These are phyloP conservation scores for Millerago galiae DNA, from an alignment of 805 yeast species.

Conservation along the genomic window DNA sequence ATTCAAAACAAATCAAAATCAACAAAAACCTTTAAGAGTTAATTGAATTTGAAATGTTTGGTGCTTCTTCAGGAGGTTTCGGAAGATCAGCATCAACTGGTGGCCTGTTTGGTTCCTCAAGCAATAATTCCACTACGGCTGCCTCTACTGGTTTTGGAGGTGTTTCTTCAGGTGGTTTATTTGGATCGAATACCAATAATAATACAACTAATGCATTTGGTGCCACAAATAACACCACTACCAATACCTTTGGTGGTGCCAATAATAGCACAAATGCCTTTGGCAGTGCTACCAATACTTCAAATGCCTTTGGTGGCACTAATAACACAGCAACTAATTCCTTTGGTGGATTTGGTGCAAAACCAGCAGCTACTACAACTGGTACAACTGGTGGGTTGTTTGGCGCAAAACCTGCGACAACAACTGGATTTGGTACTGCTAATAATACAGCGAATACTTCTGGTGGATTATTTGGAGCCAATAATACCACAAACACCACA, in stretches of 20 bases:
- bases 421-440: slow-evolving; percentile 17
- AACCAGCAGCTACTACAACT: slow-evolving; percentile 8
- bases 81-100: slow-evolving; percentile 21
- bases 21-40: neutral
- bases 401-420: too few species aligned
- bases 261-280: too few species aligned
- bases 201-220: slow-evolving; percentile 6
- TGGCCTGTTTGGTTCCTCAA: slow-evolving; percentile 20
- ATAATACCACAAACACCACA: slow-evolving; percentile 10
- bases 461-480: slow-evolving; percentile 36
- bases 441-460: neutral
- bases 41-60: slow-evolving; percentile 11
- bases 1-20: neutral
- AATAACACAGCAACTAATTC: neutral
- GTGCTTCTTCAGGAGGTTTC: slow-evolving; percentile 13
- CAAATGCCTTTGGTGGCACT: too few species aligned
- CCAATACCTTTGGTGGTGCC: slow-evolving; percentile 23
- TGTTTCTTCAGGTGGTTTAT: slow-evolving; percentile 22
- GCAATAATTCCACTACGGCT: slow-evolving; percentile 10
- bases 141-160: slow-evolving; percentile 7
- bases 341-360: slow-evolving; percentile 22
- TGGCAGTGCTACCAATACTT: too few species aligned
- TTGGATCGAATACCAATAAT: slow-evolving; percentile 24
- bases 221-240: slow-evolving; percentile 14
- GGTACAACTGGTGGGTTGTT: slow-evolving; percentile 27